Evolutionary conservation across 331 rosid genomes (phyloP), one percentile per base, ranked within the genome.

Genomic region (Quercus lobata): DNA sequence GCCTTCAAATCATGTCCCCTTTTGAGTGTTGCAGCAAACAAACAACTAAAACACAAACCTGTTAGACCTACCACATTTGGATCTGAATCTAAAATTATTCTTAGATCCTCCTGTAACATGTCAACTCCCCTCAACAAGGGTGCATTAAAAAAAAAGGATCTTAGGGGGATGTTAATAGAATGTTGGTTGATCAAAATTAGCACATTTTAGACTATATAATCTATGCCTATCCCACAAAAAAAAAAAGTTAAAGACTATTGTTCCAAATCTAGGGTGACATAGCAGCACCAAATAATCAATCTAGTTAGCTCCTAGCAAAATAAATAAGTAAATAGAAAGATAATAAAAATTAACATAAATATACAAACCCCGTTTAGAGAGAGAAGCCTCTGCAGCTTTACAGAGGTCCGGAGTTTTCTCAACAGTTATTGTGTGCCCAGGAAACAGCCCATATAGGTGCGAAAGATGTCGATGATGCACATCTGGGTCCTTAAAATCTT

Each of bases 401-500:
- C 77, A 84, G 24, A 92, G 85, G 54, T 79, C 88, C 29, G 92
- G 89, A 80, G 85, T 88, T 76, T 84, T 77, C 71, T 80, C 83
- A 4, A 71, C 53, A 61, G 90, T 84, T 30, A 91, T 87, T 24
- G 94, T 85, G 80, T 91, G 96, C 56, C 97, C 97, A 3, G 94
- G 96, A 81, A 84, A 92, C 60, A 92, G 84, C 70, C 96, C 92
- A 57, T 91, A 92, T 55, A 92, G 81, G 78, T 89, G 96, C 0
- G 97, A 92, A 77, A 92, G 81, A 80, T 89, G 94, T 53, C 97
- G 86, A 80, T 92, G 96, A 76, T 90, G 93, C 75, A 82, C 84
- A 3, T 92, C 93, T 69, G 84, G 93, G 78, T 92, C 96, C 80
- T 89, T 62, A 74, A 92, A 92, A 71, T 91, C 91, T 68, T 85